These are phyloP conservation scores for Phialophora expanda DNA, from an alignment of 2,329 filamentous ascomycete species.

Conservation along the genomic window DNA sequence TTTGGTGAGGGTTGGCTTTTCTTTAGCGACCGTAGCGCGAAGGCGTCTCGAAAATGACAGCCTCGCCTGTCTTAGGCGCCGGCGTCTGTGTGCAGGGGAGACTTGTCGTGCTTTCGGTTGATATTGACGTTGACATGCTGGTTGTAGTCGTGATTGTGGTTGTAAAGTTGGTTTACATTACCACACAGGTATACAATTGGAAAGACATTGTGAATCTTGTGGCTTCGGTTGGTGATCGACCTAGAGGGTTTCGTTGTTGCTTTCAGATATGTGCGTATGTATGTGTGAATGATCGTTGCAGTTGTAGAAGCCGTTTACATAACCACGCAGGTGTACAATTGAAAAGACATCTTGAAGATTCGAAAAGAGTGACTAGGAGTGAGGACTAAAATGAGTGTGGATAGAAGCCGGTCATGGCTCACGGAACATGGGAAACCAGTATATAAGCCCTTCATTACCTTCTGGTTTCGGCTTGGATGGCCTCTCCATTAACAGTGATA, in stretches of 20 bases:
- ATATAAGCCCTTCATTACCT: not conserved
- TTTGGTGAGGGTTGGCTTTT: not conserved
- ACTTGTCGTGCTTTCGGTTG: not conserved
- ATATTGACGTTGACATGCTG: not conserved
- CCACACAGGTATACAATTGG: slow-evolving; percentile 11
- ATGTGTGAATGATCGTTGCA: not conserved
- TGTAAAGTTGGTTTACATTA: slow-evolving; percentile 13
- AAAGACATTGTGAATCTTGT: slow-evolving; percentile 4
- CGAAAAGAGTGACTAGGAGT: slow-evolving; percentile 22
- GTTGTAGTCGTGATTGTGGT: not conserved
- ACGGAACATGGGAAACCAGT: not conserved
- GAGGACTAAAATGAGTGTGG: slow-evolving; percentile 17
- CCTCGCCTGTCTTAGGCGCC: slow-evolving; percentile 18
- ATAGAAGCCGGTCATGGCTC: not conserved
- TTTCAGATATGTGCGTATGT: not conserved
- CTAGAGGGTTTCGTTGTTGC: too few relatives aligned
- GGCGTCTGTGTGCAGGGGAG: slow-evolving; percentile 7
- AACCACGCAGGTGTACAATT: slow-evolving; percentile 17
- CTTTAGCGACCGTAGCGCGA: slow-evolving; percentile 18
- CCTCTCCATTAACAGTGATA: not conserved
- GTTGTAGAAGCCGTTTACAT: slow-evolving; percentile 2
- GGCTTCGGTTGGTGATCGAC: not conserved
- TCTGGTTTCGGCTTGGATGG: not conserved
- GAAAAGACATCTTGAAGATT: slow-evolving; percentile 2
- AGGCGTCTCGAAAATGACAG: slow-evolving; percentile 26